phyloP scores from a whole-genome alignment of 352 stramenopile species.

The Phytophthora tentaculata region DNA sequence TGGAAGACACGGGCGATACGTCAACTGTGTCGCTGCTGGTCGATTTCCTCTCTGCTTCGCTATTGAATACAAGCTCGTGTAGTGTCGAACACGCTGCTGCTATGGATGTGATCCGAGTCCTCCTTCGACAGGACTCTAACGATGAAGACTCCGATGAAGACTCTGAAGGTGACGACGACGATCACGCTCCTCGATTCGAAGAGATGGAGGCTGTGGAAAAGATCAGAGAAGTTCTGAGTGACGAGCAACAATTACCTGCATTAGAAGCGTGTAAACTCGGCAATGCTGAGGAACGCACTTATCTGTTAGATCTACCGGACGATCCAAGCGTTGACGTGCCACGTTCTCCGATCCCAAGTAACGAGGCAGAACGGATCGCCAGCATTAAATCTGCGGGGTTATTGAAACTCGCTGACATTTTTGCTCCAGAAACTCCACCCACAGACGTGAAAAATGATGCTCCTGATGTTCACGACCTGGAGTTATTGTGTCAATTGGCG shows the following conservation, averaged over 20 bases:
- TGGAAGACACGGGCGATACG: conserved; percentile 7
- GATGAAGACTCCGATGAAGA: conserved; percentile 5
- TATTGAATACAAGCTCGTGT: background rate
- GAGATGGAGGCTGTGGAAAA: conserved; percentile 5
- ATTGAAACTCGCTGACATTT: conserved; percentile 16
- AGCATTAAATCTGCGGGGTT: conserved; percentile 13
- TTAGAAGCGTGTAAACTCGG: conserved; percentile 26
- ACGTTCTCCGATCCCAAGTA: conserved; percentile 29
- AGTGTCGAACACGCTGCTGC: conserved; percentile 17
- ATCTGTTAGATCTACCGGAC: conserved; percentile 23
- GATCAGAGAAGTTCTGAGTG: conserved; percentile 10
- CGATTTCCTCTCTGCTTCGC: conserved; percentile 27
- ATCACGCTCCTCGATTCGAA: conserved; percentile 1
- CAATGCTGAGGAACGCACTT: conserved; percentile 25
- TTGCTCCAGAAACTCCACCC: conserved; percentile 18
- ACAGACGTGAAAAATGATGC: conserved; percentile 12
- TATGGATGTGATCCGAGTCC: conserved; percentile 21
- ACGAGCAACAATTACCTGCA: conserved; percentile 5
- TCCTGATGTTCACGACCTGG: conserved; percentile 45
- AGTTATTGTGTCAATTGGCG: conserved; percentile 54
- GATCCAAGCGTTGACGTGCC: conserved; percentile 23
- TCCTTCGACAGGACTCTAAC: conserved; percentile 12
- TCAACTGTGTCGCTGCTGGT: conserved; percentile 18
- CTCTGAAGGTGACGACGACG: background rate
- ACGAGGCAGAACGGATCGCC: conserved; percentile 32